Base-by-base conservation (phyloP, 352 stramenopile genomes). In the Phytopythium ostracodes region DNA sequence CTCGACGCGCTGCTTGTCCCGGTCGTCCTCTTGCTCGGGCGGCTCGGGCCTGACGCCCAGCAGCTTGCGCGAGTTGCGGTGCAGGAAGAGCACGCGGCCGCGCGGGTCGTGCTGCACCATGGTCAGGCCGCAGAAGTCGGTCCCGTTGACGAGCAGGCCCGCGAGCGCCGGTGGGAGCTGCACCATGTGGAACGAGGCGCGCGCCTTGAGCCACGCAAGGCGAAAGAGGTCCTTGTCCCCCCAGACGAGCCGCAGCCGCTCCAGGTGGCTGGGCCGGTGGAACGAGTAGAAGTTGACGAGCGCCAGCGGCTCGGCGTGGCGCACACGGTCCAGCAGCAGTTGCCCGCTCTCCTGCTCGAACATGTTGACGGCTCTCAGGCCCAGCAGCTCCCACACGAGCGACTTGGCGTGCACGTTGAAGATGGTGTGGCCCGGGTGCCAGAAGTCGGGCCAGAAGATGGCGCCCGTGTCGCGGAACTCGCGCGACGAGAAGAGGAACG, bases 331-430 rank as follows among this genome's bases (percentile, higher is more conserved):
- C 24, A 90, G 74, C 11, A 87, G 56, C 14, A 90, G 22, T 49
- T 90, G 81, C 0, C 78, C 81, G 36, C 77, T 88, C 49, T 90
- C 81, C 67, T 89, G 80, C 58, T 89, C 78, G 46, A 88, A 88
- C 78, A 86, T 87, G 67, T 84, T 66, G 10, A 84, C 72, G 53
- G 73, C 80, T 5, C 66, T 62, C 40, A 78, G 33, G 36, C 70
- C 76, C 8, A 88, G 57, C 33, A 86, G 57, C 35, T 83, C 70
- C 77, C 79, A 88, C 15, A 88, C 56, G 42, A 84, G 67, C 29
- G 73, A 82, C 17, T 70, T 56, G 15, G 66, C 66, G 43, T 86
- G 70, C 33, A 88, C 75, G 57, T 88, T 88, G 54, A 88, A 88
- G 49, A 87, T 84, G 4, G 79, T 73, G 52, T 84, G 60, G 22